Percentiles rank a stretch among this genome's conserved stretches.
Conservation (phyloP, 768 basidiomycete genomes). For the Zangia roseola region DNA sequence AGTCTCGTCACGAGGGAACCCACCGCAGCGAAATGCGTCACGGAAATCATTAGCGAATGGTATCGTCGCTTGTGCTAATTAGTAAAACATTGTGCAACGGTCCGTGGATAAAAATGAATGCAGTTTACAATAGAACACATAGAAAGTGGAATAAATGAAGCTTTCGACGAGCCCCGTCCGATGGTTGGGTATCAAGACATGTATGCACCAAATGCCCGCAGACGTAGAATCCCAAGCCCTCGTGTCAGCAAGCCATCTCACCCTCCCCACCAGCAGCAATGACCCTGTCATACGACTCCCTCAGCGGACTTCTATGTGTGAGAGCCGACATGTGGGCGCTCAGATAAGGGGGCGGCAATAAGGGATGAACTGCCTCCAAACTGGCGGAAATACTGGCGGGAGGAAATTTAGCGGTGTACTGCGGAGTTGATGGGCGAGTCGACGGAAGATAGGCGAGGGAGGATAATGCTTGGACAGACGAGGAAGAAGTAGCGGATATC, state of each 20-base stretch:
- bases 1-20: too few relatives aligned
- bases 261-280: slow-evolving; percentile 49
- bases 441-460: slow-evolving; percentile 55
- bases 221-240: not conserved
- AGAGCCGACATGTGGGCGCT: slow-evolving; percentile 70
- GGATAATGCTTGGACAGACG: slow-evolving; percentile 51
- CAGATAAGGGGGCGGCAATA: slow-evolving; percentile 71
- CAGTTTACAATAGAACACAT: slow-evolving; percentile 28
- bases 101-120: slow-evolving; percentile 13
- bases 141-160: slow-evolving; percentile 27
- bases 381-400: slow-evolving; percentile 52
- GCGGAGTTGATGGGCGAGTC: slow-evolving; percentile 36
- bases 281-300: slow-evolving; percentile 70
- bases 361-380: slow-evolving; percentile 62
- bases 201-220: not conserved
- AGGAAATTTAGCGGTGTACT: slow-evolving; percentile 63
- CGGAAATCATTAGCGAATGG: too few relatives aligned
- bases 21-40: too few relatives aligned
- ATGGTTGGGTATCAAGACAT: slow-evolving; percentile 23
- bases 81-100: slow-evolving; percentile 9
- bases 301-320: slow-evolving; percentile 60
- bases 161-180: slow-evolving; percentile 3
- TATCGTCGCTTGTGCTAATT: slow-evolving; percentile 9
- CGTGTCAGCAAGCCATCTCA: not conserved
- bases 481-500: slow-evolving; percentile 49